Conservation (phyloP, 2,329 filamentous ascomycete genomes). For the Coniochaeta sp. region DNA sequence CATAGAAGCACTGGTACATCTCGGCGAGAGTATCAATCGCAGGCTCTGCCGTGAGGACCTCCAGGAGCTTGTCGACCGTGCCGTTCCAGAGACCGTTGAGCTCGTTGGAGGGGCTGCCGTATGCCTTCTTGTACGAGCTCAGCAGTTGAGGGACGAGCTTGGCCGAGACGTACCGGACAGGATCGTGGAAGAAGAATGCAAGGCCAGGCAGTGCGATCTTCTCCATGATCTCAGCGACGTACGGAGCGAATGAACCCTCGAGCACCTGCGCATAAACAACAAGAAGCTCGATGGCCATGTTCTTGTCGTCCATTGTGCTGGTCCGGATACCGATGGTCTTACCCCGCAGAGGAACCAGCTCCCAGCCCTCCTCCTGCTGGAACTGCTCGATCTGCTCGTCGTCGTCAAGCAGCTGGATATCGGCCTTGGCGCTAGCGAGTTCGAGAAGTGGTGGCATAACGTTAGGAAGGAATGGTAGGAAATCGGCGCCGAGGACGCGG, state of each 20-base stretch:
- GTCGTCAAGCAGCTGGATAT: slow-evolving; percentile 92
- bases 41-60: slow-evolving; percentile 88
- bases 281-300: slow-evolving; percentile 98
- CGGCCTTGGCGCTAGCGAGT: slow-evolving; percentile 88
- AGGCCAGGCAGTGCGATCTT: slow-evolving; percentile 91
- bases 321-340: slow-evolving; percentile 99
- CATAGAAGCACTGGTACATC: slow-evolving; percentile 99
- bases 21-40: slow-evolving; percentile 94
- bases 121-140: slow-evolving; percentile 88
- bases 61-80: slow-evolving; percentile 84
- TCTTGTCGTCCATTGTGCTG: slow-evolving; percentile 94
- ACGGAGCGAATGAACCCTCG: slow-evolving; percentile 87
- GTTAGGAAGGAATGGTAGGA: slow-evolving; percentile 82
- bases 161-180: slow-evolving; percentile 88
- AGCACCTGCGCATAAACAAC: slow-evolving; percentile 95
- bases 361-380: slow-evolving; percentile 95
- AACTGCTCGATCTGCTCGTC: slow-evolving; percentile 90
- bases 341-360: slow-evolving; percentile 91
- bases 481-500: slow-evolving; percentile 82
- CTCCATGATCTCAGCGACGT: slow-evolving; percentile 89
- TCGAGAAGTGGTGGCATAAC: slow-evolving; percentile 93
- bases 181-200: slow-evolving; percentile 98
- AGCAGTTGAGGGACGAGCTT: slow-evolving; percentile 91
- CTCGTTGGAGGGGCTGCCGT: slow-evolving; percentile 72
- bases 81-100: slow-evolving; percentile 77